Base-by-base conservation (phyloP, 2,329 filamentous ascomycete species). In the Xylariaceae sp. region DNA sequence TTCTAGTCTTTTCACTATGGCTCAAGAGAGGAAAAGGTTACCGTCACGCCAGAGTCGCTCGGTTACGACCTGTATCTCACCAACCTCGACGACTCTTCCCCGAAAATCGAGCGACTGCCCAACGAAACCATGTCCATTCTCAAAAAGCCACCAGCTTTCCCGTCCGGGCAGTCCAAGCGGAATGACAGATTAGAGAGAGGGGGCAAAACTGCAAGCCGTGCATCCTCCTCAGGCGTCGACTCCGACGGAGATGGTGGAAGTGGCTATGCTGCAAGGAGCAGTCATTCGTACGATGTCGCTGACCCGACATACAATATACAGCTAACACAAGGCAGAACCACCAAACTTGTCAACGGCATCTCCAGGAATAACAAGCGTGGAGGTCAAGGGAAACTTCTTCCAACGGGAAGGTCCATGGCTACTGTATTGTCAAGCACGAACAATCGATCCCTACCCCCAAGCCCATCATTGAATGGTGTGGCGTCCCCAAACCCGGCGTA, bases 51-150 rank as follows among this genome's bases (percentile, higher is more conserved):
- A 38, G 68, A 74, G 39, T 65, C 71, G 13, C 67, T 69, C 39
- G 64, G 72, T 22, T 74, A 74, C 62, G 78, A 83, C 41, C 63
- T 83, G 19, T 83, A 74, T 58, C 66, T 74, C 31, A 73, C 75
- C 34, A 67, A 73, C 46, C 68, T 73, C n/a, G 67, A 69, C 51
- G 67, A 73, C 41, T 65, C 70, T 3, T 64, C 66, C 15, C 63
- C 64, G 50, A 65, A 64, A 49, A 72, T 73, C 19, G 67, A 69
- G 46, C 69, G 68, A 51, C 58, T 80, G 18, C 68, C 74, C 19
- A 63, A 72, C 17, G 63, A 65, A n/a, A 69, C 73, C 17, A 73
- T 72, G 54, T 72, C 71, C 6, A 61, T 81, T 18, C 71, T 76
- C 54, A 64, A 64, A 43, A 70, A 68, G 42, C 66, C 65, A 4